Base-by-base conservation (phyloP, 495 filamentous ascomycete species). In the Aspergillus cavernicola region DNA sequence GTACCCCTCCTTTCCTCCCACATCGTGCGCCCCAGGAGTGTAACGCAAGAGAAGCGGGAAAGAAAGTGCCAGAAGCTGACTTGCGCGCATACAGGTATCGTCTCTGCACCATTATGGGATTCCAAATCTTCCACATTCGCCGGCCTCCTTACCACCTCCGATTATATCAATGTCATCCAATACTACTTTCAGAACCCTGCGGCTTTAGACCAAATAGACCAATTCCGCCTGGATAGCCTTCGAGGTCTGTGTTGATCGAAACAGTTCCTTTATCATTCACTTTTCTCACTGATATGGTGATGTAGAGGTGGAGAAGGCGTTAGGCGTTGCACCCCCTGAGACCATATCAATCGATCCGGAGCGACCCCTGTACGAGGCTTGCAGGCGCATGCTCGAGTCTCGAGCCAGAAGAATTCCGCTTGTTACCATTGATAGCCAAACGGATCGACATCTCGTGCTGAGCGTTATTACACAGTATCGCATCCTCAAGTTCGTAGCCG, bases 141-240 rank as follows among this genome's bases (percentile, higher is more conserved):
- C 20, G 93, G 93, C 44, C 78, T 97, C 20, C 79, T 99, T 62
- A 97, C 93, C 18, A 95, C 89, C 40, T 93, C 90, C 56, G 93
- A 99, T 69, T 99, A 93, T 68, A 77, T 99, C 76, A 99, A 99
- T 66, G 87, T 99, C 50, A 95, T 99, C 47, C 95, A 97, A 71
- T 99, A 97, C 69, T 97, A 97, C 75, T 97, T 93, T 84, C 92
- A 97, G 72, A 95, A 92, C 61, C 95, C 95, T 13, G 89, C 92
- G 38, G 85, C 89, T 11, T 79, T 99, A 48, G 83, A 85, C 50
- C 80, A 91, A 63, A 86, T 97, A 63, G 93, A 97, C 63, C 87
- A 96, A 64, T 97, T 99, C 71, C 88, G 89, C 29, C 74, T 99
- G 43, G 91, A 89, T 74, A 96, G 89, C 63, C 83, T 99, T 44